Evolutionary conservation across 345 rosid genomes (phyloP).

Genomic region (Salix arbutifolia): DNA sequence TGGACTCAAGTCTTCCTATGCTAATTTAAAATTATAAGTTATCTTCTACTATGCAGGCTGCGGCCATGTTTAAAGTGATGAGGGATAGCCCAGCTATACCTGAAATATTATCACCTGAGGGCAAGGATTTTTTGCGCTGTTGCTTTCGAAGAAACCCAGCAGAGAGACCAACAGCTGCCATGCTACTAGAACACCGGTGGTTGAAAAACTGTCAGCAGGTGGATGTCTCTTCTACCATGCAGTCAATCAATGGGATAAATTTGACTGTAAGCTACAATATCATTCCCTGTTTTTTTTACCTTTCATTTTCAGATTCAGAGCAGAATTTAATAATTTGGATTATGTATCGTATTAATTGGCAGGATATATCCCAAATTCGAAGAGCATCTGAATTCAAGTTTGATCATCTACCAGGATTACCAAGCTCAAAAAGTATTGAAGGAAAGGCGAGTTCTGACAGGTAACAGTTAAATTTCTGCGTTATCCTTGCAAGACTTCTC

Average conservation of each 20-base stretch:
- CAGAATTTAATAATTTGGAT: not conserved
- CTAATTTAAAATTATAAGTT: not conserved
- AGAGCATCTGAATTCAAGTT: conserved; percentile 35
- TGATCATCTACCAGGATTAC: conserved; percentile 34
- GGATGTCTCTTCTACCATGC: conserved; percentile 36
- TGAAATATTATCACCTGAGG: conserved; percentile 68
- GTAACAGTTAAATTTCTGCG: conserved; percentile 23
- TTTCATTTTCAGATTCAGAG: not conserved
- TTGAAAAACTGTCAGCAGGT: conserved; percentile 40
- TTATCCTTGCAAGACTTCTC: not conserved
- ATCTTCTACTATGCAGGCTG: conserved; percentile 50
- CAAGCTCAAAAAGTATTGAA: conserved; percentile 21
- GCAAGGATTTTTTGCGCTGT: conserved; percentile 72
- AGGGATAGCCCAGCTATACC: conserved; percentile 80
- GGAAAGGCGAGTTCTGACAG: conserved; percentile 40
- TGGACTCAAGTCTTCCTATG: not conserved
- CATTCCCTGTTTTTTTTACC: not conserved
- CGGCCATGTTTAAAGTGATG: conserved; percentile 94
- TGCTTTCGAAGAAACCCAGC: conserved; percentile 93
- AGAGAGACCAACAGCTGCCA: conserved; percentile 67
- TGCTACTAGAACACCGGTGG: conserved; percentile 75
- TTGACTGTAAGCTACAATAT: conserved; percentile 37
- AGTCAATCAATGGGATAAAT: conserved; percentile 38
- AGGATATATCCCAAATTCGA: conserved; percentile 49
- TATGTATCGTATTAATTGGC: conserved; percentile 9